phyloP scores from a whole-genome alignment of 2,329 filamentous ascomycete genomes.

The Akanthomyces muscarius region DNA sequence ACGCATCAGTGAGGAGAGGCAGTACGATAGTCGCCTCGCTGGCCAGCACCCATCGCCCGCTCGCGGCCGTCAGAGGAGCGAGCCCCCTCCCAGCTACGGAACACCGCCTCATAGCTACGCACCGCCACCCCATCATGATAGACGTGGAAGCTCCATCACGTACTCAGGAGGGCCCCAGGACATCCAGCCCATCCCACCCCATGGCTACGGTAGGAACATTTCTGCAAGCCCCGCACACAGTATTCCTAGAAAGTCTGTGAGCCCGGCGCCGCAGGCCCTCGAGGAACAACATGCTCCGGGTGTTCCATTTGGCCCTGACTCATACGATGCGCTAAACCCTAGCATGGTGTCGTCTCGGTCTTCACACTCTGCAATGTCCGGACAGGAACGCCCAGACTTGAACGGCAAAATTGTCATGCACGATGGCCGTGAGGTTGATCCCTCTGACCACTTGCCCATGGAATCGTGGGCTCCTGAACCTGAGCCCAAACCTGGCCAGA shows the following conservation, averaged over 20 bases:
- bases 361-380: slow-evolving; percentile 27
- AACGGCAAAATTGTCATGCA: slow-evolving; percentile 70
- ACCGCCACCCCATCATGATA: slow-evolving; percentile 43
- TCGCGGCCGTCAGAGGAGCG: slow-evolving; percentile 38
- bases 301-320: slow-evolving; percentile 70
- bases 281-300: slow-evolving; percentile 52
- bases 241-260: slow-evolving; percentile 69
- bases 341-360: slow-evolving; percentile 36
- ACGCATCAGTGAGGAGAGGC: slow-evolving; percentile 53
- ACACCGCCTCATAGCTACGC: slow-evolving; percentile 31
- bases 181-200: slow-evolving; percentile 26
- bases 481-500: slow-evolving; percentile 42
- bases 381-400: slow-evolving; percentile 43
- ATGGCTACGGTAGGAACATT: slow-evolving; percentile 37
- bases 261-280: slow-evolving; percentile 57
- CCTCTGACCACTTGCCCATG: slow-evolving; percentile 74
- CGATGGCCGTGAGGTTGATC: slow-evolving; percentile 73
- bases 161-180: slow-evolving; percentile 32
- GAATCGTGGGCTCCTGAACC: slow-evolving; percentile 76
- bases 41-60: slow-evolving; percentile 37
- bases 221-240: slow-evolving; percentile 47
- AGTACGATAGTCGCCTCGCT: slow-evolving; percentile 43
- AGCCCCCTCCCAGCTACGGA: slow-evolving; percentile 27
- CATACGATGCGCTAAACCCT: slow-evolving; percentile 70
- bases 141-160: slow-evolving; percentile 34